Percentiles rank a stretch among this genome's conserved stretches.
Conservation (phyloP, 2,329 filamentous ascomycete genomes). For the Exserohilum turcica region DNA sequence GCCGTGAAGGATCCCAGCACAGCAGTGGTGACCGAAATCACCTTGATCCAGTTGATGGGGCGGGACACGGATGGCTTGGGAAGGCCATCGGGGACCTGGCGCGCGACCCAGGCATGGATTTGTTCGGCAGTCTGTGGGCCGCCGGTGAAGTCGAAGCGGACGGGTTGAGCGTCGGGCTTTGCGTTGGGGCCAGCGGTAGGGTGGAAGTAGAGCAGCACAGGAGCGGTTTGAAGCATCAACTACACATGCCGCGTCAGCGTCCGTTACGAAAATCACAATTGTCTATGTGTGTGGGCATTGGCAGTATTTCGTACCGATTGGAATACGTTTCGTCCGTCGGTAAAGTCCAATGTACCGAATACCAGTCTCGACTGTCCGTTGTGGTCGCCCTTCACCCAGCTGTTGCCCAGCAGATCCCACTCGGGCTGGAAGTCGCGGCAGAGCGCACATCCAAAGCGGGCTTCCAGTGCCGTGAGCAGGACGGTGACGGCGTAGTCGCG, state of each 20-base stretch:
- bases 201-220: conserved; percentile 84
- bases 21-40: conserved; percentile 70
- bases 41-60: conserved; percentile 84
- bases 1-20: conserved; percentile 72
- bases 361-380: conserved; percentile 72
- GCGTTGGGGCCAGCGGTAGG: conserved; percentile 84
- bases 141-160: conserved; percentile 82
- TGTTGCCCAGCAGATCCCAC: conserved; percentile 84
- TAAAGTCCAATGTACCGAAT: conserved; percentile 86
- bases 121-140: conserved; percentile 77
- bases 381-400: conserved; percentile 86
- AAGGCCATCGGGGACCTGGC: conserved; percentile 69
- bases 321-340: conserved; percentile 81
- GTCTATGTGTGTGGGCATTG: too few species aligned
- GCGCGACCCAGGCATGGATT: conserved; percentile 76
- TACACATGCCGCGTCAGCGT: conserved; percentile 47
- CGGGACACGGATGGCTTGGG: conserved; percentile 79
- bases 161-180: conserved; percentile 67
- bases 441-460: conserved; percentile 80
- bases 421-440: conserved; percentile 93
- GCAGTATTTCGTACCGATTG: conserved; percentile 69
- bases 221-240: conserved; percentile 93
- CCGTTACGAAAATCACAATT: background rate
- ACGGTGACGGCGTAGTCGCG: conserved; percentile 84
- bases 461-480: conserved; percentile 83